phyloP scores from a whole-genome alignment of 169 alveolate genomes.

The Besnoitia besnoiti region DNA sequence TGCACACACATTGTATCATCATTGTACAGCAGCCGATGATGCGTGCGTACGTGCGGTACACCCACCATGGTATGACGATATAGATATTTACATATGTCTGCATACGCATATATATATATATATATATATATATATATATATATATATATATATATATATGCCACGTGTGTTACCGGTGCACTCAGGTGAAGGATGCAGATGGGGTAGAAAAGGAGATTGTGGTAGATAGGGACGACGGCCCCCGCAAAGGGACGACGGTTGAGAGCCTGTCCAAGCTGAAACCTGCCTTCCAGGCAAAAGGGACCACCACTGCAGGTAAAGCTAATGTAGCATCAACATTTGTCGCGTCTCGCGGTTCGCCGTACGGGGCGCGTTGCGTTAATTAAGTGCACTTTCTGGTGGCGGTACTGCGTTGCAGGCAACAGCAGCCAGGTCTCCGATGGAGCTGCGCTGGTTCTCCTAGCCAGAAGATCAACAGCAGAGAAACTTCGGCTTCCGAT shows the following conservation, averaged over 20 bases:
- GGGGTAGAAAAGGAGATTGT: slow-evolving; percentile 76
- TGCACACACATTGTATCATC: no score
- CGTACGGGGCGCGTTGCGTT: background rate
- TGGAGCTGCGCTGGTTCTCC: slow-evolving; percentile 92
- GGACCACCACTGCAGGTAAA: slow-evolving; percentile 91
- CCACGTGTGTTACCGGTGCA: background rate
- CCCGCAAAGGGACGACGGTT: slow-evolving; percentile 84
- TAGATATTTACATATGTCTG: no score
- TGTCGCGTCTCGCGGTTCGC: no score
- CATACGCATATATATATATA: background rate
- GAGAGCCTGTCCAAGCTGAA: slow-evolving; percentile 82
- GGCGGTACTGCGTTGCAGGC: slow-evolving; percentile 27
- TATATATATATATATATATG: background rate
- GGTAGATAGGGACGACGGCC: slow-evolving; percentile 88
- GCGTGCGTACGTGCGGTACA: no score
- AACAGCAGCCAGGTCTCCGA: slow-evolving; percentile 92
- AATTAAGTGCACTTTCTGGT: background rate
- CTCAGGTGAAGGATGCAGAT: slow-evolving; percentile 49
- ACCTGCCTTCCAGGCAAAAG: slow-evolving; percentile 91
- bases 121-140: background rate
- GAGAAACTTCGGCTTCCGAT: slow-evolving; percentile 82
- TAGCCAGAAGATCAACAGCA: slow-evolving; percentile 87
- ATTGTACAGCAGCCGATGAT: no score
- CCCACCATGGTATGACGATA: no score
- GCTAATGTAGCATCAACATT: background rate